Percentiles rank a stretch among this genome's conserved stretches.
These are phyloP conservation scores for Acacia concinna DNA, from an alignment of 331 rosid species.

Conservation along the genomic window DNA sequence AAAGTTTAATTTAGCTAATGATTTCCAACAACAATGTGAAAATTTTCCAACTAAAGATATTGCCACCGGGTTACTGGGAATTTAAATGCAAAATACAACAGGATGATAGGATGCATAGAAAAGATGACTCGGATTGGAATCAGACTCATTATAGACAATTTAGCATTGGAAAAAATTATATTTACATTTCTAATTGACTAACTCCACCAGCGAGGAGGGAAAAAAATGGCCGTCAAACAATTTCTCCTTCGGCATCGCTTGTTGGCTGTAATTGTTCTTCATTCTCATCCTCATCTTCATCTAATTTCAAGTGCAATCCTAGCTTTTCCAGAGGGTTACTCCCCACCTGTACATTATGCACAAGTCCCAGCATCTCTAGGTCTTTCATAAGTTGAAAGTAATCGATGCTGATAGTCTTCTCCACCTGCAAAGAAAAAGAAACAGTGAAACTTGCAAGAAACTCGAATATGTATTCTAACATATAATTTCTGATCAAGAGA, in stretches of 20 bases:
- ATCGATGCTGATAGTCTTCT: conserved; percentile 69
- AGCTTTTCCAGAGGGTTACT: conserved; percentile 63
- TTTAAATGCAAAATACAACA: not conserved
- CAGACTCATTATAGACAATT: not conserved
- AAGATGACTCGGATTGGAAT: not conserved
- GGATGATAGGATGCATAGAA: not conserved
- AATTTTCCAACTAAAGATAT: not conserved
- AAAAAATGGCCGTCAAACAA: conserved; percentile 39
- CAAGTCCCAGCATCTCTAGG: conserved; percentile 56
- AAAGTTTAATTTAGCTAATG: not conserved
- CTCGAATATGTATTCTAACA: conserved; percentile 1
- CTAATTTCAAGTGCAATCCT: conserved; percentile 69
- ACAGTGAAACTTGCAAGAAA: conserved; percentile 9
- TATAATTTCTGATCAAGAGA: not conserved
- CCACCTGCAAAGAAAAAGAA: conserved; percentile 48
- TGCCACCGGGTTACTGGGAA: not conserved
- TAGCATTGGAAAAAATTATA: not conserved
- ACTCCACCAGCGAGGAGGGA: not conserved
- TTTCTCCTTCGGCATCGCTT: conserved; percentile 69
- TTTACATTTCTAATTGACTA: conserved; percentile 2
- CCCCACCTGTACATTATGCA: conserved; percentile 48
- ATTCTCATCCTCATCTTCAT: conserved; percentile 67
- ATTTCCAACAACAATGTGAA: not conserved
- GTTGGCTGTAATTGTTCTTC: conserved; percentile 50
- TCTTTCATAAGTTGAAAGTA: conserved; percentile 59